Base-by-base conservation (phyloP, 1,284 basidiomycete species). In the Kwoniella shivajii region DNA sequence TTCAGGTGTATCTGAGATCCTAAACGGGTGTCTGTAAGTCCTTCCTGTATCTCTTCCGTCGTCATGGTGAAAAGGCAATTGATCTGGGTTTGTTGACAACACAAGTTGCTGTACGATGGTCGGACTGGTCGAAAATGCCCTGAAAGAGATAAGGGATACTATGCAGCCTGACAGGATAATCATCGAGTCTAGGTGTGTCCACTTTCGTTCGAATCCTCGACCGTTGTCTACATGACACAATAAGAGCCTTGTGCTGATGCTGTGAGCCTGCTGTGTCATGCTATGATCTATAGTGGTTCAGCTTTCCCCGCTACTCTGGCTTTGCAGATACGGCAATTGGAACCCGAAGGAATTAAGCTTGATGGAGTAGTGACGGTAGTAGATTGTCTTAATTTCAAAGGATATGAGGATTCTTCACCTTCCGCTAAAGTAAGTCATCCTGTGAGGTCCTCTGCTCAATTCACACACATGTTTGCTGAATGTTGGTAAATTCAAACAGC, bases 331-430 rank as follows among this genome's bases (percentile, higher is more conserved):
- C 87, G 90, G 46, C 87, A 92, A 72, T 81, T 95, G 27, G 91
- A 92, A 74, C 75, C 82, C 3, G 81, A 86, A 27, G 88, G 87
- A 50, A 83, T 95, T 68, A 86, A 86, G 71, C 82, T 95, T 24
- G 92, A 95, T 70, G 88, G 89, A 0, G 92, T 94, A 57, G 82
- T 92, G 33, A 94, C 91, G 0, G 90, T 94, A 14, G 81, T 94
- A 55, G 91, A 94, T 71, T 90, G 90, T 5, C 88, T 77, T 30
- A 93, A 93, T 75, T 94, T 94, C 74, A 74, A 79, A 6, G 92
- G 91, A 1, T 94, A 94, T 73, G 92, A 94, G 72, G 92, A 95
- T 73, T 87, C 84, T 2, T 90, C 88, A 22, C 87, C 88, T 0
- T 91, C 90, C 6, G 92, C 91, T 29, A 88, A 85, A 64, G 71